Percentiles rank a stretch among this genome's conserved stretches.
Conservation (phyloP, 805 yeast species). For the Tetrapisispora nanseiensis region DNA sequence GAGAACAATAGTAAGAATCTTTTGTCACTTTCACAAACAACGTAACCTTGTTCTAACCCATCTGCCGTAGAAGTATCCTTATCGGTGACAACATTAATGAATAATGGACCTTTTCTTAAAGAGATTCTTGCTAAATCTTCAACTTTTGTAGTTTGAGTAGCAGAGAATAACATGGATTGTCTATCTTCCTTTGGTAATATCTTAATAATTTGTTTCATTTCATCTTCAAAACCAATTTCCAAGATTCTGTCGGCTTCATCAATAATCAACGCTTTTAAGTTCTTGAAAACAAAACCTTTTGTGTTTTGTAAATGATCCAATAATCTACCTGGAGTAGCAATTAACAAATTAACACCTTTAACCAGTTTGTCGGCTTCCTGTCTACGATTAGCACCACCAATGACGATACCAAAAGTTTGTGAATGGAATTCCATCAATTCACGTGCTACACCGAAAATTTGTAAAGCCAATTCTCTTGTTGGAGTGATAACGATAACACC, state of each 20-base stretch:
- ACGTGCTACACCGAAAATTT: conserved; percentile 94
- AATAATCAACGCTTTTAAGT: conserved; percentile 84
- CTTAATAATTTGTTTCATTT: conserved; percentile 93
- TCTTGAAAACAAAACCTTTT: conserved; percentile 85
- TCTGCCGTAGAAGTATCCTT: conserved; percentile 85
- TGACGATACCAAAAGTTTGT: conserved; percentile 92
- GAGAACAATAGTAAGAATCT: conserved; percentile 85
- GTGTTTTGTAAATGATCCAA: conserved; percentile 96
- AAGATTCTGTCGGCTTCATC: conserved; percentile 98
- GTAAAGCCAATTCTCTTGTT: conserved; percentile 94
- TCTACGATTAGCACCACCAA: conserved; percentile 97
- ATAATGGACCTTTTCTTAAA: conserved; percentile 82
- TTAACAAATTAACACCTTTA: conserved; percentile 86
- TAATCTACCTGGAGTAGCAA: conserved; percentile 97
- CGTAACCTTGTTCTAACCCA: conserved; percentile 97
- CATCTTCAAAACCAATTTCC: conserved; percentile 98
- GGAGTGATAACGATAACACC: conserved; percentile 95
- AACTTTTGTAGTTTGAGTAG: conserved; percentile 97
- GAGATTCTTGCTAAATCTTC: conserved; percentile 97
- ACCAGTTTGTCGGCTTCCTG: conserved; percentile 91
- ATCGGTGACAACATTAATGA: conserved; percentile 85
- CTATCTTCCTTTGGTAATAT: conserved; percentile 87
- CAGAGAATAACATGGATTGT: conserved; percentile 97
- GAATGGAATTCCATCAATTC: conserved; percentile 85
- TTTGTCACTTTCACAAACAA: conserved; percentile 92